A percentile compares a stretch with the other conserved stretches of the same genome.
Conservation (phyloP, 352 stramenopile species). For the Globisporangium lucens region DNA sequence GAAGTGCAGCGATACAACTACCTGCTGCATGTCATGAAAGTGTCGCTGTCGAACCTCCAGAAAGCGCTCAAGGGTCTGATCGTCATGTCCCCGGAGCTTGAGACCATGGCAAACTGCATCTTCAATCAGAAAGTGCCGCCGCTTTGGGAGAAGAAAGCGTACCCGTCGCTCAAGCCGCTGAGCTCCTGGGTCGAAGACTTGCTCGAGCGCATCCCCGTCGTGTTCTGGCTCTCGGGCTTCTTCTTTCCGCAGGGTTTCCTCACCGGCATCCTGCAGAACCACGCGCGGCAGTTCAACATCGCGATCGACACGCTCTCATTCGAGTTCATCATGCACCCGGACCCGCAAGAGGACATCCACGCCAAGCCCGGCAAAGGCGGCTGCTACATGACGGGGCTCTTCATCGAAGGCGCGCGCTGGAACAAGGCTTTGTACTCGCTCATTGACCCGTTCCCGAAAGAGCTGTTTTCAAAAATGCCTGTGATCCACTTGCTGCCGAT, state of each 20-base stretch:
- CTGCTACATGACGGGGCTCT: conserved; percentile 90
- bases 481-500: conserved; percentile 86
- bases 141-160: conserved; percentile 88
- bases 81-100: conserved; percentile 23
- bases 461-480: conserved; percentile 92
- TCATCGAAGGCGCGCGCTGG: conserved; percentile 88
- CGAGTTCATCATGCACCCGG: conserved; percentile 66
- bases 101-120: conserved; percentile 79
- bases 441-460: conserved; percentile 87
- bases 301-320: conserved; percentile 87
- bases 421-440: conserved; percentile 76
- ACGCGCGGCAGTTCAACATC: conserved; percentile 55
- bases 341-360: conserved; percentile 42
- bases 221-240: conserved; percentile 89
- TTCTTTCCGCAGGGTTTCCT: conserved; percentile 93
- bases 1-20: conserved; percentile 91
- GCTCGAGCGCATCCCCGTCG: conserved; percentile 58
- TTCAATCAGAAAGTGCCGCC: conserved; percentile 87
- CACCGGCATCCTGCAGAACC: conserved; percentile 66
- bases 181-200: conserved; percentile 88
- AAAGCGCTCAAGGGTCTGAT: conserved; percentile 70
- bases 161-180: conserved; percentile 90
- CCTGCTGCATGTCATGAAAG: conserved; percentile 77
- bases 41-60: conserved; percentile 81
- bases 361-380: conserved; percentile 45